Evolutionary conservation across 495 filamentous ascomycete genomes (phyloP), one percentile per base, ranked within the genome.

Genomic region (Lophiotrema nucula): DNA sequence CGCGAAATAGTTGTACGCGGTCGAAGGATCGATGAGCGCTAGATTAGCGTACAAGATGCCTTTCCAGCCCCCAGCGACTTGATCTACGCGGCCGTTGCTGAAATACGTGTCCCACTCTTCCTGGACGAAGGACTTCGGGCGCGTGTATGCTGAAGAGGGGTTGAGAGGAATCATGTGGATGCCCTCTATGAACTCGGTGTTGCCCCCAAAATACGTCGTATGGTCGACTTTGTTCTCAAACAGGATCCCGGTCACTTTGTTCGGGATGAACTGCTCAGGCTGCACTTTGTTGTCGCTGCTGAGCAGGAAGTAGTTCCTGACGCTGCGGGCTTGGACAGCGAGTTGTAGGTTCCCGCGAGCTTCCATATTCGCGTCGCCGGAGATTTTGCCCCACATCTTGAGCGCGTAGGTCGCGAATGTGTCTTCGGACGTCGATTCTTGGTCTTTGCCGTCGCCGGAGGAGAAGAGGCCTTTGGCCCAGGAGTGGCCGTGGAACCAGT

Each of bases 191-290:
- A 84, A 95, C 74, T 96, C 89, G 2, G 81, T 74, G 53, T 89
- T 86, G 48, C 69, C 67, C 10, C 92, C 91, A 66, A 98, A 98
- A 74, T 93, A 97, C 1, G 93, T 98, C 8, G 87, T 88, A 70
- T 97, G 93, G 69, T 97, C 89, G 41, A 92, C 80, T 72, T 98
- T 98, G 72, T 97, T 97, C 71, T 98, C 93, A 68, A 97, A 98
- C 5, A 97, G 70, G 39, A 98, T 96, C 13, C 93, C 95, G 4
- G 89, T 85, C 13, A 89, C 93, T 69, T 87, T 90, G 73, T 98
- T 98, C 8, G 74, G 79, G 26, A 88, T 81, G 57, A 95, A 96
- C 21, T 86, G 75, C 1, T 77, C 27, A 0, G 93, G 93, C 58
- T 97, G 87, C 48, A 90, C 86, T 2, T 68, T 74, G 69, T 97